Evolutionary conservation across 202 grass and related monocot genomes (phyloP).

Genomic region (Elaeis oleifera): DNA sequence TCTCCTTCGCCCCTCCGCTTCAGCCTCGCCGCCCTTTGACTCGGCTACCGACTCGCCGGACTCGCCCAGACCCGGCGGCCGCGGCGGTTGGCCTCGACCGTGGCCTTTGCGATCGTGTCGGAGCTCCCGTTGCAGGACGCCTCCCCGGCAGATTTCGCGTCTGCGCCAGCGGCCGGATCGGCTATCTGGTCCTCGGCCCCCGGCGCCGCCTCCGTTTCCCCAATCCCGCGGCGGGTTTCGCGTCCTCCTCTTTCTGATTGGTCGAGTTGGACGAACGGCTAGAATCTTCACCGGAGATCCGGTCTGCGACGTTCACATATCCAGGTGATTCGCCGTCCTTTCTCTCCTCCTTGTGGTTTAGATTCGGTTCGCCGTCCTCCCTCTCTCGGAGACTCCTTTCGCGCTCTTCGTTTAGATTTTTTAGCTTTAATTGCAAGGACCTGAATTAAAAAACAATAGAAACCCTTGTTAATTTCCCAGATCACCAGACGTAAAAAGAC

Average conservation of each 20-base stretch:
- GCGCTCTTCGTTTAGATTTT: constrained; percentile 5
- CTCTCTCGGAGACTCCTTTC: neutral
- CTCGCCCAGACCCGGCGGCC: neutral
- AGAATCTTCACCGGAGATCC: neutral
- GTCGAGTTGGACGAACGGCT: constrained; percentile 11
- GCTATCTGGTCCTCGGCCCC: no score
- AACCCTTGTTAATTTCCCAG: neutral
- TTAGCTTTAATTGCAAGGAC: constrained; percentile 8
- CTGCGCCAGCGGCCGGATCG: no score
- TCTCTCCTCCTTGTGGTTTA: neutral
- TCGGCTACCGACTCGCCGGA: constrained; percentile 13
- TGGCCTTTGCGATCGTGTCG: neutral
- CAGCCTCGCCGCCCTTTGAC: neutral
- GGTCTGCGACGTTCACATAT: constrained; percentile 1
- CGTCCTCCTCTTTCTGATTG: constrained; percentile 1
- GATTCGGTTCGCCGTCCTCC: constrained; percentile 3
- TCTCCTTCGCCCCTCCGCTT: constrained; percentile 3
- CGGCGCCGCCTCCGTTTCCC: no score
- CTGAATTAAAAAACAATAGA: neutral
- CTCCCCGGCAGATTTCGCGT: neutral
- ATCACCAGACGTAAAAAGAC: neutral
- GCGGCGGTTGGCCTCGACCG: neutral
- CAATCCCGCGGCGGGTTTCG: no score
- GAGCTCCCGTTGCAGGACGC: no score
- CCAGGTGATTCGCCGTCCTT: neutral